Evolutionary conservation across 352 stramenopile genomes (phyloP), one percentile per base, ranked within the genome.

Genomic region (Ochromonadaceae sp.): DNA sequence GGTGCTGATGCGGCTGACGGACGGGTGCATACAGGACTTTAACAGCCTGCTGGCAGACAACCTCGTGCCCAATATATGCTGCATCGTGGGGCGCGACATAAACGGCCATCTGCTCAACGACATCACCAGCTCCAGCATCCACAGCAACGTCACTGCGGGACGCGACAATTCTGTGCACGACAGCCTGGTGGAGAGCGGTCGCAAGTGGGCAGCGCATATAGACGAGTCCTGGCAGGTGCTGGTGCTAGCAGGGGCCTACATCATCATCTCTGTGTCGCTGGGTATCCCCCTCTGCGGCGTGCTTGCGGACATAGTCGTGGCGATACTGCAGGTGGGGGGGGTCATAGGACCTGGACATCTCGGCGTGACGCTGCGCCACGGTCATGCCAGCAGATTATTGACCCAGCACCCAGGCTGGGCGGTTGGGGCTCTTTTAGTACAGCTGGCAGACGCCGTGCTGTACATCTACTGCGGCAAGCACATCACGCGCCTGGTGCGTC

Each of bases 401-500:
- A 9, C 44, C 48, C 52, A 60, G 22, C 30, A 3, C 3, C 12
- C 31, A 3, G 52, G 46, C 14, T 65, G 41, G 36, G 52, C 47
- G 17, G 31, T 55, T 47, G 57, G 38, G n/a, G 66, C 58, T 26
- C 43, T 70, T 28, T 17, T 42, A 20, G 30, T 73, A 15, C 36
- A 50, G 25, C 35, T 68, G 5, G 2, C 39, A 36, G 69, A 74
- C 58, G 67, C 65, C 0, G 12, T 70, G 17, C 52, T 69, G 15
- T 74, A 67, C 42, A 22, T 70, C 43, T 74, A 56, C 14, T 40
- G 71, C 22, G 58, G 40, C 15, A 69, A 68, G 25, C 47, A 53
- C 32, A 36, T 47, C 1, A 42, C 62, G 1, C 10, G 47, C 5
- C 0, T 59, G 17, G 20, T 58, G n/a, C 36, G 67, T 17, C 5